phyloP scores from a whole-genome alignment of 345 rosid genomes.

The Microcos paniculata region DNA sequence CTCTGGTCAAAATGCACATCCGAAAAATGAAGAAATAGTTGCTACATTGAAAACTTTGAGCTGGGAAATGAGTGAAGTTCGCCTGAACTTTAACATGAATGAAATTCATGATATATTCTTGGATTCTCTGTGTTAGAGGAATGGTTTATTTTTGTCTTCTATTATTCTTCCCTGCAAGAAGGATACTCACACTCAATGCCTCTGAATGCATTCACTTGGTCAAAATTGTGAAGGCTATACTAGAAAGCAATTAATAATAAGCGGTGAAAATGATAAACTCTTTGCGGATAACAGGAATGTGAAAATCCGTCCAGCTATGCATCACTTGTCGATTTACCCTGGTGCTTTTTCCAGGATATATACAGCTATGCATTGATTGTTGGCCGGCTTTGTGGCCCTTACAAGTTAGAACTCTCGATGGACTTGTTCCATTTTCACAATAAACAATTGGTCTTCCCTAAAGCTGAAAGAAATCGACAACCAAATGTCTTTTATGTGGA shows the following conservation, averaged over 20 bases:
- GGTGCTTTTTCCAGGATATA: too few species aligned
- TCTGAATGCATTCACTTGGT: not conserved
- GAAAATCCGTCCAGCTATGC: not conserved
- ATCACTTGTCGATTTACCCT: too few species aligned
- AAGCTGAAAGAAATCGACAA: too few species aligned
- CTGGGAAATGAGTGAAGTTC: slow-evolving; percentile 35
- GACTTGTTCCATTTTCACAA: too few species aligned
- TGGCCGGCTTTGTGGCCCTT: too few species aligned
- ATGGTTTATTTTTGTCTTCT: not conserved
- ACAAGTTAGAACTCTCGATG: too few species aligned
- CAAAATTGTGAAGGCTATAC: not conserved
- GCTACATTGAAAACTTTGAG: slow-evolving; percentile 31
- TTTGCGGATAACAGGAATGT: not conserved
- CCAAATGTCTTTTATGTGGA: too few species aligned
- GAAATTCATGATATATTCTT: slow-evolving; percentile 7
- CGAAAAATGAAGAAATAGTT: slow-evolving; percentile 39
- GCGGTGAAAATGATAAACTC: too few species aligned
- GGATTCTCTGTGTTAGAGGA: not conserved
- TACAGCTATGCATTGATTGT: too few species aligned
- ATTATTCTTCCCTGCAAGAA: not conserved
- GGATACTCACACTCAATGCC: not conserved
- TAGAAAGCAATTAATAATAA: not conserved
- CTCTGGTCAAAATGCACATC: slow-evolving; percentile 45
- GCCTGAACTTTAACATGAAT: slow-evolving; percentile 3
- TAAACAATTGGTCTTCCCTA: too few species aligned